These are phyloP conservation scores for Pseudocercospora macadamiae DNA, from an alignment of 2,329 filamentous ascomycete genomes.

Conservation along the genomic window DNA sequence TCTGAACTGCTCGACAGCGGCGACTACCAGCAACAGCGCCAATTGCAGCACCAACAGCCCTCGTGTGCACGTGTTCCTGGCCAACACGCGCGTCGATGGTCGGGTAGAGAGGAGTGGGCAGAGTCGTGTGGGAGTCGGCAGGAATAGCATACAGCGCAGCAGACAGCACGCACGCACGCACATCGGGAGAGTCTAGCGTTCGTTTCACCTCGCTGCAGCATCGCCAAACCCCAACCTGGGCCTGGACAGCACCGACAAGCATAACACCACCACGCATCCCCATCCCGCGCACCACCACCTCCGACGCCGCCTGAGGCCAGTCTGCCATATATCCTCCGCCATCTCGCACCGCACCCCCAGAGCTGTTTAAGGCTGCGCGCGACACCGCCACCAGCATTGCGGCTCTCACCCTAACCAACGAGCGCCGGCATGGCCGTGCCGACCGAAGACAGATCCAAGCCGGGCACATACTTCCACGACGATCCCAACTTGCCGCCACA, in stretches of 20 bases:
- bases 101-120: background rate
- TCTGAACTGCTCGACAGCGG: too few species aligned
- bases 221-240: too few species aligned
- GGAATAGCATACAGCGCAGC: background rate
- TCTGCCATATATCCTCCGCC: too few species aligned
- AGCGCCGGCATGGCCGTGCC: slow-evolving; percentile 36
- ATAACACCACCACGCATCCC: too few species aligned
- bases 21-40: too few species aligned
- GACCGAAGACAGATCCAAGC: slow-evolving; percentile 30
- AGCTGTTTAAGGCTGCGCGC: slow-evolving; percentile 8
- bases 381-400: slow-evolving; percentile 18
- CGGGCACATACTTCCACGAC: slow-evolving; percentile 29
- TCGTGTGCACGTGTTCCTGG: too few species aligned
- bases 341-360: background rate
- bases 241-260: too few species aligned
- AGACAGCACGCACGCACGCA: background rate
- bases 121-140: too few species aligned
- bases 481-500: slow-evolving; percentile 15
- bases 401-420: slow-evolving; percentile 19
- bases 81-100: background rate
- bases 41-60: too few species aligned
- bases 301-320: background rate
- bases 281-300: background rate
- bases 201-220: too few species aligned
- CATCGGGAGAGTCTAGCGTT: too few species aligned